phyloP scores from a whole-genome alignment of 768 basidiomycete species.

The Phaeotremella skinneri region DNA sequence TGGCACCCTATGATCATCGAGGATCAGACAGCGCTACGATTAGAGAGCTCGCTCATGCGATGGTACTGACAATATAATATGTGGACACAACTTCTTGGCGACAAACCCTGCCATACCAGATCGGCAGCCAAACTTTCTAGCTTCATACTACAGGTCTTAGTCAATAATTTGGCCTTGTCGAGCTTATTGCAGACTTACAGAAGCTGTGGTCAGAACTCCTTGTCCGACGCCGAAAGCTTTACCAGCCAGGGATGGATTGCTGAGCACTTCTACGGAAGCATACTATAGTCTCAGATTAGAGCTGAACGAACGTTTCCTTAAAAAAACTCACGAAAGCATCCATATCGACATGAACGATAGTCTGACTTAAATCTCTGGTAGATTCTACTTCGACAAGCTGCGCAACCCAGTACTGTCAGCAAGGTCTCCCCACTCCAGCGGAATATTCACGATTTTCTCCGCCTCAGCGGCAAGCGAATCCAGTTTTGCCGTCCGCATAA shows the following conservation, averaged over 20 bases:
- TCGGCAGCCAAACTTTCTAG: conserved; percentile 81
- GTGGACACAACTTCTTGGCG: conserved; percentile 88
- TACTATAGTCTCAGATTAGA: conserved; percentile 52
- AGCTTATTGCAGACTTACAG: conserved; percentile 29
- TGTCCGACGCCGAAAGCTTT: conserved; percentile 65
- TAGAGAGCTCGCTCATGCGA: neutral
- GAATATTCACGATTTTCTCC: conserved; percentile 65
- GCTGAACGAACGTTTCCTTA: too few species aligned
- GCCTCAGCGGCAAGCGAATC: conserved; percentile 64
- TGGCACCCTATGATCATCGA: conserved; percentile 30
- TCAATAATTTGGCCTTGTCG: conserved; percentile 5
- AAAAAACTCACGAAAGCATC: conserved; percentile 72
- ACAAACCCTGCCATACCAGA: conserved; percentile 98
- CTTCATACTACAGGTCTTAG: conserved; percentile 68
- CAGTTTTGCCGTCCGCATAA: conserved; percentile 45
- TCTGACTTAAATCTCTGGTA: conserved; percentile 73
- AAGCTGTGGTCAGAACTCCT: conserved; percentile 80
- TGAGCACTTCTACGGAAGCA: conserved; percentile 52
- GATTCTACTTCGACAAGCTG: conserved; percentile 68
- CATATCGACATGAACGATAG: conserved; percentile 92
- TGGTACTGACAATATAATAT: conserved; percentile 62
- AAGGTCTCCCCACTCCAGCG: too few species aligned
- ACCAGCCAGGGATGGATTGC: conserved; percentile 47
- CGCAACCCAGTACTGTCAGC: too few species aligned
- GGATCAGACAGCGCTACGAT: conserved; percentile 7